Base-by-base conservation (phyloP, 805 yeast species). In the Starmerella bombicola region DNA sequence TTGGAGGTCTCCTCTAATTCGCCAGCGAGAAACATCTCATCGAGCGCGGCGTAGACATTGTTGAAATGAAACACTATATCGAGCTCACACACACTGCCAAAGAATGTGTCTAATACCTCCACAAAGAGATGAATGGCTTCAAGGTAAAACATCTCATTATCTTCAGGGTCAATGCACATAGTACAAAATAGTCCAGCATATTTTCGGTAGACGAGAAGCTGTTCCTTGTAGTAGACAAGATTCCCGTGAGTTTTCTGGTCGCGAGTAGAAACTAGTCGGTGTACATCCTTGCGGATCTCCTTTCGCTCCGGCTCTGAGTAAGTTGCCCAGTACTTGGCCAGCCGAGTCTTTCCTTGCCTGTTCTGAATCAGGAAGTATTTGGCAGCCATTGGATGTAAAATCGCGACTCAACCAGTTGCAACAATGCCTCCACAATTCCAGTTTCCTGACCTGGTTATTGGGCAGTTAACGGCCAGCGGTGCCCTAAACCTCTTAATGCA, bases 151-250 rank as follows among this genome's bases (percentile, higher is more conserved):
- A 91, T 69, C 55, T 85, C 96, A 54, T 81, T 83, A 55, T 85
- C 96, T 9, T 63, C 61, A n/a, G 70, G 56, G 50, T 82, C 95
- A 7, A 86, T 73, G 38, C 93, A 80, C 45, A 80, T 70, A n/a
- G 85, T 75, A 57, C 91, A 85, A 59, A 76, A 88, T 10, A 88
- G 63, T 5, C 97, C 97, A 3, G 95, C 96, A 56, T 88, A 88
- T 43, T 96, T 64, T 48, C 93, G 67, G 57, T 86, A 86, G 0
- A 88, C 85, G 37, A 91, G 64, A 55, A 80, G 81, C 42, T 66
- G 60, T 43, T 71, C 70, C 15, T 74, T 72, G 48, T 74, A 74
- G 55, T 80, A 86, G 18, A 81, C 83, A 53, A 82, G 81, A 56
- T 82, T 82, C 37, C 83, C 73, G 57, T 83, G 94, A 52, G 77